These are phyloP conservation scores for Cucurbita argyrosperma DNA, from an alignment of 306 rosid species.

Conservation along the genomic window DNA sequence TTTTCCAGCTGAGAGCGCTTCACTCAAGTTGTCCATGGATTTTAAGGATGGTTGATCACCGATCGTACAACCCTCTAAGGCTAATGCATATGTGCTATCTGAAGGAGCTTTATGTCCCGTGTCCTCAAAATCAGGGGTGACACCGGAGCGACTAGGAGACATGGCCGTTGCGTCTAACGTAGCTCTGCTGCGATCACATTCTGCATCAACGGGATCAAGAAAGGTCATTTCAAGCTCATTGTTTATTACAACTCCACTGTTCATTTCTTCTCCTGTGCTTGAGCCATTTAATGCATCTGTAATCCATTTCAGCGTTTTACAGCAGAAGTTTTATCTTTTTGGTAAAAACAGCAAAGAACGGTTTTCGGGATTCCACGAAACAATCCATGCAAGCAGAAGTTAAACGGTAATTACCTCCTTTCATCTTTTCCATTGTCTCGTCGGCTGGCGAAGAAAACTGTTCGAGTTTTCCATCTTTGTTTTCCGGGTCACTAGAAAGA, in stretches of 20 bases:
- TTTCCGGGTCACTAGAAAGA: slow-evolving; percentile 24
- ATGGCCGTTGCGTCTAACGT: slow-evolving; percentile 26
- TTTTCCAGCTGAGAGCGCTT: slow-evolving; percentile 20
- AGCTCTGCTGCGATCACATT: slow-evolving; percentile 24
- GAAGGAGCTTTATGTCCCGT: slow-evolving; percentile 33
- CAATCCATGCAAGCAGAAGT: neutral
- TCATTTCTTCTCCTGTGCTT: slow-evolving; percentile 38
- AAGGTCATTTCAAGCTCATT: slow-evolving; percentile 21
- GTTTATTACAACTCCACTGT: slow-evolving; percentile 40
- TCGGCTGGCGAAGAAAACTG: slow-evolving; percentile 18
- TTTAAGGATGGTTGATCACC: slow-evolving; percentile 31
- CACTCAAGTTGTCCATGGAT: slow-evolving; percentile 24
- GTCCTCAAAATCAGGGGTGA: slow-evolving; percentile 47
- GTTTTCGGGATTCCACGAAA: slow-evolving; percentile 10
- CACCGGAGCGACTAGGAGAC: slow-evolving; percentile 50
- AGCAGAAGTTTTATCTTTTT: neutral
- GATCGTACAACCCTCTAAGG: slow-evolving; percentile 27
- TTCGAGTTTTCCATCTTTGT: slow-evolving; percentile 20
- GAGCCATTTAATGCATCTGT: slow-evolving; percentile 29
- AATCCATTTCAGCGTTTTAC: slow-evolving; percentile 27
- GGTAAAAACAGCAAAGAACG: neutral
- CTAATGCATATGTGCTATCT: slow-evolving; percentile 17
- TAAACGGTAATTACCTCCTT: slow-evolving; percentile 22
- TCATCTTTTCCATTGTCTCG: slow-evolving; percentile 17
- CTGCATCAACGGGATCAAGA: slow-evolving; percentile 25